These are phyloP conservation scores for Lactifluus echinatus DNA, from an alignment of 768 basidiomycete species.

Conservation along the genomic window DNA sequence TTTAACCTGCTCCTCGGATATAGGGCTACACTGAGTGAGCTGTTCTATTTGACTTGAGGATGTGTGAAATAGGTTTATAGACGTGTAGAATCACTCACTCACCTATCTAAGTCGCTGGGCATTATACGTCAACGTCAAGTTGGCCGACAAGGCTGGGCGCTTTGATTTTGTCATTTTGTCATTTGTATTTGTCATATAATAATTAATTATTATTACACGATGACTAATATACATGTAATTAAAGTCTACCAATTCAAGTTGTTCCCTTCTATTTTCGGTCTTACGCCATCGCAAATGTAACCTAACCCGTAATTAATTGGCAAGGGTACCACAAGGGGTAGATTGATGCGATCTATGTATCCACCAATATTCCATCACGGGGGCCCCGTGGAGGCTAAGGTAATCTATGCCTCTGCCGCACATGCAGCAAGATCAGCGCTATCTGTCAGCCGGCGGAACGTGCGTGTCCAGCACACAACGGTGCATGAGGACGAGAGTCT, in stretches of 20 bases:
- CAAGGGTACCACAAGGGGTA: slow-evolving; percentile 3
- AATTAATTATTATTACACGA: slow-evolving; percentile 1
- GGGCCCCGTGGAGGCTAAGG: background rate
- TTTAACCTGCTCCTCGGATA: slow-evolving; percentile 94
- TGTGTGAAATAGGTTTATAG: background rate
- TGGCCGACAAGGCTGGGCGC: no score
- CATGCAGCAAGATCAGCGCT: background rate
- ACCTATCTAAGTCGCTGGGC: slow-evolving; percentile 21
- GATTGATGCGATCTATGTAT: background rate
- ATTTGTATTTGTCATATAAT: background rate
- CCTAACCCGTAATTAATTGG: background rate
- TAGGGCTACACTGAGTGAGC: slow-evolving; percentile 86
- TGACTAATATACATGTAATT: background rate
- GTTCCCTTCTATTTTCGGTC: background rate
- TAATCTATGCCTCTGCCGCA: background rate
- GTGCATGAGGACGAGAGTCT: background rate
- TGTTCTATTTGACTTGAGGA: slow-evolving; percentile 81
- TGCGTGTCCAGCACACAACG: background rate
- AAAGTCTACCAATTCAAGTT: background rate
- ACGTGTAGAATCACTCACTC: background rate
- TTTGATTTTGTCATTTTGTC: no score
- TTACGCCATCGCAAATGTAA: background rate
- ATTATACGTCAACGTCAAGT: background rate
- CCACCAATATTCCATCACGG: background rate
- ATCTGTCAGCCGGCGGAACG: background rate